Evolutionary conservation across 306 rosid genomes (phyloP), one percentile per base, ranked within the genome.

Genomic region (Prinsepia uniflora): DNA sequence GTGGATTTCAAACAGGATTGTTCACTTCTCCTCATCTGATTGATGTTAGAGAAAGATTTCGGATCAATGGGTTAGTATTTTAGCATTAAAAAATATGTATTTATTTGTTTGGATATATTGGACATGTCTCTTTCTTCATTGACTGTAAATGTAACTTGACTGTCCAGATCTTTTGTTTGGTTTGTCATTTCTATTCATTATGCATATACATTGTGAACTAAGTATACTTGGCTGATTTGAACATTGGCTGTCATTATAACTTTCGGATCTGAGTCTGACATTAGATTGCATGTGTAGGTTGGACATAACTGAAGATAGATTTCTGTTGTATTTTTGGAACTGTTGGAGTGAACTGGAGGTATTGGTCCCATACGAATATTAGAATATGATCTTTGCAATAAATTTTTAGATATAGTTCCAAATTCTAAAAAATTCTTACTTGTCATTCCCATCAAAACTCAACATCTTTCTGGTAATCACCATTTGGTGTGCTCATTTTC

Each of bases 1-100:
- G 89, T 67, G 96, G 92, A 61, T 68, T 89, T 69, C 92, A 74
- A 65, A 87, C 96, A 7, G 96, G 92, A 74, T 86, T 89, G 67
- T 87, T 89, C 86, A 89, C 83, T 49, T 89, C 93, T 45, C 90
- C 90, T 84, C 86, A 84, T 74, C 77, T 84, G 63, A 86, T 87
- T 24, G 92, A 87, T 6, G 86, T 87, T 61, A 84, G 87, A 36
- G 92, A 87, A 79, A 79, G 92, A 67, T 78, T 87, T 81, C 89
- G 89, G 34, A 60, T 87, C 72, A 79, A 87, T 68, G 92, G 89
- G 92, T 87, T 68, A 76, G 92, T 82, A 74, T 70, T 82, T 67
- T 57, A 63, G 49, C 11, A 45, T 43, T n/a, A 48, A 48, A 40
- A 12, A 46, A 17, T 17, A 24, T 40, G 39, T 14, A 56, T 47